phyloP scores from a whole-genome alignment of 2,329 filamentous ascomycete genomes.

The Stagonosporopsis vannaccii region DNA sequence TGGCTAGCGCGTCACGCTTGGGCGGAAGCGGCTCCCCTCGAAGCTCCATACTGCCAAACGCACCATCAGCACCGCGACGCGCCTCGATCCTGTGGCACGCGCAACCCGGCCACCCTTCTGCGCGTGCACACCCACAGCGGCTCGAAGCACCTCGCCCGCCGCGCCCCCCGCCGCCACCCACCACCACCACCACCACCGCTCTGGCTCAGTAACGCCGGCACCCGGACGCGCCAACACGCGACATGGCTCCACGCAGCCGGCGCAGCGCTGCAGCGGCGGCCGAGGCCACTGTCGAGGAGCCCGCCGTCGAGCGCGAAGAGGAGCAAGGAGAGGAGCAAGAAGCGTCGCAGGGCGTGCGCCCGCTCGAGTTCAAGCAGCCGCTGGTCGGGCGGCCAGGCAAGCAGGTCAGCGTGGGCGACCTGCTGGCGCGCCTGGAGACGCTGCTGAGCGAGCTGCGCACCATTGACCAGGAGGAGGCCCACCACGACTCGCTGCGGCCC shows the following conservation, averaged over 20 bases:
- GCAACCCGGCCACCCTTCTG: slow-evolving; percentile 4
- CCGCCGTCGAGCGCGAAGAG: slow-evolving; percentile 57
- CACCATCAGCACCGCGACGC: slow-evolving; percentile 19
- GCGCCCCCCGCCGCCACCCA: background rate
- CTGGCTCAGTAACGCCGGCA: slow-evolving; percentile 7
- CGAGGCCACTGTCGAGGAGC: slow-evolving; percentile 34
- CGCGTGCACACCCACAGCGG: slow-evolving; percentile 1
- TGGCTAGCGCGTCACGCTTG: slow-evolving; percentile 21
- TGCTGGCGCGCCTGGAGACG: slow-evolving; percentile 80
- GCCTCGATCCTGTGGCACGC: slow-evolving; percentile 16
- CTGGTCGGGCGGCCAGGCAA: slow-evolving; percentile 92
- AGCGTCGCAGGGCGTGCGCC: slow-evolving; percentile 31
- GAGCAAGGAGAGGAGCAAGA: slow-evolving; percentile 34
- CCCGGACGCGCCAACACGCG: slow-evolving; percentile 41
- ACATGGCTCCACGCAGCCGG: slow-evolving; percentile 50
- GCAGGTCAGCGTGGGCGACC: slow-evolving; percentile 81
- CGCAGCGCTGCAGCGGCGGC: slow-evolving; percentile 46
- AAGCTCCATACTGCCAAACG: slow-evolving; percentile 9
- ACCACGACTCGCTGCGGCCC: slow-evolving; percentile 81
- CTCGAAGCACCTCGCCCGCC: background rate
- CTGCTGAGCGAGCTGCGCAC: slow-evolving; percentile 83
- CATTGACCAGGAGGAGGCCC: slow-evolving; percentile 85
- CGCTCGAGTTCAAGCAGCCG: slow-evolving; percentile 81
- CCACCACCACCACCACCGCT: background rate
- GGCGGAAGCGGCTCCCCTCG: slow-evolving; percentile 14